These are phyloP conservation scores for Leccinum angustisporum DNA, from an alignment of 1,284 basidiomycete genomes.

Conservation along the genomic window DNA sequence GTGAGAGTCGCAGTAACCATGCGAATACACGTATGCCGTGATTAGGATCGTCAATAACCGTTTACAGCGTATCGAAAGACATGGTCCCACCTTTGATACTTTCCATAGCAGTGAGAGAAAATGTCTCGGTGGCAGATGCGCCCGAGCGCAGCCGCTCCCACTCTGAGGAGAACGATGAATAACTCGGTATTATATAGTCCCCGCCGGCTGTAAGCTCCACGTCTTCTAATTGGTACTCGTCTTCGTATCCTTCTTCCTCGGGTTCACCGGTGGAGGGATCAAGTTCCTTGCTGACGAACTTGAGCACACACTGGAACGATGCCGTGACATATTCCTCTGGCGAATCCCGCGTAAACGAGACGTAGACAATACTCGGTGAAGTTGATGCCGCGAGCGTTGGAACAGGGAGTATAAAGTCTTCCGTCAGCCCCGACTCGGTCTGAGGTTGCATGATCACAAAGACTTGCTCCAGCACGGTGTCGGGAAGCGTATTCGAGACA, in stretches of 20 bases:
- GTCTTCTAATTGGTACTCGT: constrained; percentile 98
- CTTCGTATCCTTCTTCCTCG: constrained; percentile 97
- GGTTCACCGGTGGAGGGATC: constrained; percentile 87
- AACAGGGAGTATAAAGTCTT: constrained; percentile 92
- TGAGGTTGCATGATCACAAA: constrained; percentile 91
- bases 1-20: constrained; percentile 10
- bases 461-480: constrained; percentile 94
- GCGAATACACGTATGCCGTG: constrained; percentile 17
- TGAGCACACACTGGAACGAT: constrained; percentile 90
- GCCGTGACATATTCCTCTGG: constrained; percentile 79
- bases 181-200: constrained; percentile 88
- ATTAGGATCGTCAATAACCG: constrained; percentile 12
- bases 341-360: constrained; percentile 86
- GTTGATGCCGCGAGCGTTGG: constrained; percentile 65
- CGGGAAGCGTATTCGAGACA: constrained; percentile 97
- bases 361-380: constrained; percentile 86
- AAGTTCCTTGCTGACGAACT: constrained; percentile 96
- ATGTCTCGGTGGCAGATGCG: constrained; percentile 87
- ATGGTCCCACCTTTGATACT: constrained; percentile 79
- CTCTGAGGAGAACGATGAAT: constrained; percentile 88
- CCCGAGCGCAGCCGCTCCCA: constrained; percentile 89
- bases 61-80: constrained; percentile 6
- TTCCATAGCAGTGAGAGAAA: constrained; percentile 90
- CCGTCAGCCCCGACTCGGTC: constrained; percentile 74
- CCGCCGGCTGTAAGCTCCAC: constrained; percentile 87